Conservation (phyloP, 2,329 filamentous ascomycete species). For the Apiospora malaysiana region DNA sequence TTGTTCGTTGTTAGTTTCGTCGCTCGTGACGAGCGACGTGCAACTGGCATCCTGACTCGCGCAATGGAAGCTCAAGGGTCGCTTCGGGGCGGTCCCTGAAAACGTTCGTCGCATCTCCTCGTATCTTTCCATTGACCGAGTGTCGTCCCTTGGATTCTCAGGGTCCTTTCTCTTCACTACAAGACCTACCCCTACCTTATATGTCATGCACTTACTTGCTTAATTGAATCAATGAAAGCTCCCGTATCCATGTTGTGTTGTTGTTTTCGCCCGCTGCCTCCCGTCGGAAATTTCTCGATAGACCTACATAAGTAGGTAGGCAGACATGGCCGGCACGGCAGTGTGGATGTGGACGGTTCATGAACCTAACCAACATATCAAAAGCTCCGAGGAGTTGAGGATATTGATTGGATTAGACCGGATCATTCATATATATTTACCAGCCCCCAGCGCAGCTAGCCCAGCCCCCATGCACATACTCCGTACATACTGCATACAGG, state of each 20-base stretch:
- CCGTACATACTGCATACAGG: neutral
- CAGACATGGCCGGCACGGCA: too few relatives aligned
- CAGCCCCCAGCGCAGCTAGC: neutral
- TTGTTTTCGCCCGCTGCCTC: neutral
- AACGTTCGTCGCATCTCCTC: neutral
- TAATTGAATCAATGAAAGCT: neutral
- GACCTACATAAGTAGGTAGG: neutral
- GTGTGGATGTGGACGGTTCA: neutral
- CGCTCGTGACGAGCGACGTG: neutral
- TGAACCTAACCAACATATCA: neutral
- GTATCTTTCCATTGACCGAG: neutral
- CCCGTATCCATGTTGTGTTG: neutral
- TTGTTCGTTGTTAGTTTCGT: neutral
- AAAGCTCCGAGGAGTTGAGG: neutral
- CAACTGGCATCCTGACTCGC: neutral
- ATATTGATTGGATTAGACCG: neutral
- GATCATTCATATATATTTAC: neutral
- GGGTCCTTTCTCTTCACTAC: neutral
- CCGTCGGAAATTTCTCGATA: conserved; percentile 11
- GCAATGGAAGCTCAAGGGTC: conserved; percentile 10
- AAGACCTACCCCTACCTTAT: neutral
- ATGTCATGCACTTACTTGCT: neutral
- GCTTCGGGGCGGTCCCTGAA: neutral
- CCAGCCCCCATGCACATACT: neutral
- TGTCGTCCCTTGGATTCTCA: neutral